A percentile compares a stretch with the other conserved stretches of the same genome.
phyloP scores from a whole-genome alignment of 2,329 filamentous ascomycete genomes.

The Atkinsonella hypoxylon region DNA sequence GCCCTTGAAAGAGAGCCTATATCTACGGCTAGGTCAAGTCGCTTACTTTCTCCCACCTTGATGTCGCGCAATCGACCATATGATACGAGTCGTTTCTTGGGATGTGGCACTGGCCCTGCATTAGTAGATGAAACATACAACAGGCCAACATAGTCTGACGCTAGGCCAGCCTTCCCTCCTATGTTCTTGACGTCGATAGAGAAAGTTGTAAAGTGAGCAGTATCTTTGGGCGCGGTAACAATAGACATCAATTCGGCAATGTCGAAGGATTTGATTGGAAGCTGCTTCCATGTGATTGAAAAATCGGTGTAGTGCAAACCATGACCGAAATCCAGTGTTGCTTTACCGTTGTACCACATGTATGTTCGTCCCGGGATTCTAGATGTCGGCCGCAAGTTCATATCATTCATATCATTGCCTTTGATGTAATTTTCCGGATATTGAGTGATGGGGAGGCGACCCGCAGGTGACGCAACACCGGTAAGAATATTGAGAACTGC shows the following conservation, averaged over 20 bases:
- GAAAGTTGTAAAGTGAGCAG: background rate
- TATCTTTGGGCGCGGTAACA: background rate
- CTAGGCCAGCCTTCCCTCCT: background rate
- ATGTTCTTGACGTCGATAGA: background rate
- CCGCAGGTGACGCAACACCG: conserved; percentile 37
- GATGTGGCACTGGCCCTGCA: conserved; percentile 8
- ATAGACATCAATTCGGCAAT: background rate
- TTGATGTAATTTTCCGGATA: conserved; percentile 40
- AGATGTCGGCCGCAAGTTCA: conserved; percentile 37
- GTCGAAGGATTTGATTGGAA: background rate
- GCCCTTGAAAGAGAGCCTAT: conserved; percentile 8
- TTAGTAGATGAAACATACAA: conserved; percentile 9
- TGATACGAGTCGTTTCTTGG: conserved; percentile 10
- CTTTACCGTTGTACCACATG: conserved; percentile 41
- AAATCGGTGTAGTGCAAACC: conserved; percentile 50
- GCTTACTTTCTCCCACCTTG: conserved; percentile 4
- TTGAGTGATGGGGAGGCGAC: conserved; percentile 41
- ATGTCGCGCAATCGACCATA: conserved; percentile 8
- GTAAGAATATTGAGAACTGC: conserved; percentile 42
- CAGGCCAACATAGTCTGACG: conserved; percentile 10
- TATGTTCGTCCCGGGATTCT: conserved; percentile 43
- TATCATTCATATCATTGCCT: conserved; percentile 40
- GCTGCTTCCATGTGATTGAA: conserved; percentile 6
- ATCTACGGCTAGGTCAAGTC: conserved; percentile 4
- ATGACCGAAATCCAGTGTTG: conserved; percentile 40